Evolutionary conservation across 2,329 filamentous ascomycete species (phyloP), one percentile per base, ranked within the genome.

Genomic region (Dothistroma septosporum): DNA sequence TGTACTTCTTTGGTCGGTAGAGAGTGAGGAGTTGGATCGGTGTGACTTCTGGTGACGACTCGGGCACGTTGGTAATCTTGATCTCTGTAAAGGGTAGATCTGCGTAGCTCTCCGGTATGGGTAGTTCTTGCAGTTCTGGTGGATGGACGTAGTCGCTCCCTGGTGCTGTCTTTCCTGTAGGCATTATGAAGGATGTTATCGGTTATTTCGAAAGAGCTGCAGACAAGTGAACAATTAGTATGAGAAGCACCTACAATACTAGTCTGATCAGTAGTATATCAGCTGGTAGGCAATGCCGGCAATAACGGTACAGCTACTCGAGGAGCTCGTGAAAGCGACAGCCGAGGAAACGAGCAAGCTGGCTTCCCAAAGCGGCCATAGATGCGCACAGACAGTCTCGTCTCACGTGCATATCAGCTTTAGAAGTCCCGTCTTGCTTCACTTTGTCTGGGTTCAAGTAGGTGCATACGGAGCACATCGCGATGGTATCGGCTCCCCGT

Each of bases 1-100:
- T 90, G 75, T 86, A 80, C 61, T 85, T 84, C 11, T 77, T 73
- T 0, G 87, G 88, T 19, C 88, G 84, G 75, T 88, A 80, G 46
- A 90, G 81, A 1, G 83, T 83, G 35, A 90, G 73, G 63, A 89
- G 73, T 54, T 90, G 80, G 55, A 89, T 80, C 16, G 82, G 81
- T 0, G 87, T 89, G 14, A 83, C 81, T 2, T 80, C 76, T 11
- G 80, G 72, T 0, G 87, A 84, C 28, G 75, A 70, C 5, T 69
- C 62, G 4, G 72, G 73, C 56, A 79, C 73, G 64, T 80, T 77
- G 28, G 71, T 69, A 7, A 78, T 73, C 53, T 68, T 73, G 64
- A 81, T 80, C 44, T 78, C 68, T 21, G 68, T 75, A 63, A 72
- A 78, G 10, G 72, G 73, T 6, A 78, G 69, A 57, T 71, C 63